phyloP scores from a whole-genome alignment of 352 stramenopile species.

The Phytophthora podocarpi region DNA sequence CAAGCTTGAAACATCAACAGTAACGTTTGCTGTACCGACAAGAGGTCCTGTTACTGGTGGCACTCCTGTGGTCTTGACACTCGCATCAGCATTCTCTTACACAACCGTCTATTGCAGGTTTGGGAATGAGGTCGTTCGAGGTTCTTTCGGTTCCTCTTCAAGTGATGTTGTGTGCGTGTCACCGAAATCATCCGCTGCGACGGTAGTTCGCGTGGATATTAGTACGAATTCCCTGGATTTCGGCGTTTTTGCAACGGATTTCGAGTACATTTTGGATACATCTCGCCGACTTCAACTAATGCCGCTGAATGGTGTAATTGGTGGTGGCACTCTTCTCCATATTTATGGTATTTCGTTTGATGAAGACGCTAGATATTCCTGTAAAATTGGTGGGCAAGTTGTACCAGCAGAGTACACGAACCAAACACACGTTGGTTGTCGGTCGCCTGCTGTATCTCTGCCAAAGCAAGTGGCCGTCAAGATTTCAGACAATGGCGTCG shows the following conservation, averaged over 20 bases:
- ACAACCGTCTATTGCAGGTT: slow-evolving; percentile 60
- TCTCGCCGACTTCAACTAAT: slow-evolving; percentile 36
- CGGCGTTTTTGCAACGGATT: slow-evolving; percentile 46
- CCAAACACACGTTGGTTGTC: slow-evolving; percentile 58
- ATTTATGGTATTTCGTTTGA: slow-evolving; percentile 45
- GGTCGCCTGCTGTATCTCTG: slow-evolving; percentile 41
- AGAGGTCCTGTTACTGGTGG: slow-evolving; percentile 58
- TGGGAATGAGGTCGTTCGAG: slow-evolving; percentile 44
- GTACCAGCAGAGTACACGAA: slow-evolving; percentile 58
- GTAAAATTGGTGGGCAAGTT: slow-evolving; percentile 53
- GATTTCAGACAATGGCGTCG: slow-evolving; percentile 60
- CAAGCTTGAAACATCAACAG: background rate
- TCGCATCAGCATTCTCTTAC: slow-evolving; percentile 26
- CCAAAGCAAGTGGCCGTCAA: slow-evolving; percentile 43
- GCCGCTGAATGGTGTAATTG: slow-evolving; percentile 46
- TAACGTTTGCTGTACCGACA: slow-evolving; percentile 32
- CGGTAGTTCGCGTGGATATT: slow-evolving; percentile 36
- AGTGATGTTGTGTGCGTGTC: slow-evolving; percentile 39
- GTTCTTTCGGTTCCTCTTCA: slow-evolving; percentile 1
- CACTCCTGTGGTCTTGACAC: slow-evolving; percentile 55
- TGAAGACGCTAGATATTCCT: slow-evolving; percentile 41
- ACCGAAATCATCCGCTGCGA: slow-evolving; percentile 11
- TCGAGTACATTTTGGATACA: slow-evolving; percentile 45
- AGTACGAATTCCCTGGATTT: slow-evolving; percentile 61
- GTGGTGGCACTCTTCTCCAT: slow-evolving; percentile 60